Evolutionary conservation across 2,329 filamentous ascomycete genomes (phyloP).

Genomic region (Ophiostoma fasciatum): DNA sequence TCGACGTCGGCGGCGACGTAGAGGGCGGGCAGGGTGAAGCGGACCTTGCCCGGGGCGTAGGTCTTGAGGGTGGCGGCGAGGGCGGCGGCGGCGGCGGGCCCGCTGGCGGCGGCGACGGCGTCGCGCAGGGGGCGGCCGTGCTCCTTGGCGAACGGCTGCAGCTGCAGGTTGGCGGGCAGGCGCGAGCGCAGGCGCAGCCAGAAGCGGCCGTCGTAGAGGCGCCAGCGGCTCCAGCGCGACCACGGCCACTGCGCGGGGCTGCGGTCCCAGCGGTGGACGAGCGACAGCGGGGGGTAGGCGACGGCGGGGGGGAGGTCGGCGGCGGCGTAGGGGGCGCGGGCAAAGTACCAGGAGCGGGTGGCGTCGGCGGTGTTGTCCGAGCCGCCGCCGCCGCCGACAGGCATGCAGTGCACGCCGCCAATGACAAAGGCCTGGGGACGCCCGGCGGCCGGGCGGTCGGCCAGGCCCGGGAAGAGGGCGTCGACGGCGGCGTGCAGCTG

Average conservation of each 20-base stretch:
- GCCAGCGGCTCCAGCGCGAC: conserved; percentile 20
- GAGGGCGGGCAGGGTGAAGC: conserved; percentile 40
- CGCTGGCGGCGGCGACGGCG: conserved; percentile 17
- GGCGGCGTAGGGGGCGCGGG: conserved; percentile 16
- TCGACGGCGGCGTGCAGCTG: conserved; percentile 31
- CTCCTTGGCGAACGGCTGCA: conserved; percentile 30
- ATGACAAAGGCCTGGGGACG: conserved; percentile 25
- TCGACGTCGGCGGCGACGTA: conserved; percentile 25
- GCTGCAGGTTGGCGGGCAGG: conserved; percentile 24
- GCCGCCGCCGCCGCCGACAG: conserved; percentile 14
- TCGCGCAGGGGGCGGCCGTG: conserved; percentile 34
- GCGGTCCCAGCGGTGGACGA: conserved; percentile 6
- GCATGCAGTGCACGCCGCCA: conserved; percentile 32
- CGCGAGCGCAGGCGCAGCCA: conserved; percentile 38
- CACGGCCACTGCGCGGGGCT: conserved; percentile 13
- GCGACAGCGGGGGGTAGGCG: conserved; percentile 9
- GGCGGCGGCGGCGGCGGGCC: background rate
- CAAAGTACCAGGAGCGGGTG: conserved; percentile 13
- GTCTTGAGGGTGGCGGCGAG: conserved; percentile 30
- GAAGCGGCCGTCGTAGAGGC: conserved; percentile 45
- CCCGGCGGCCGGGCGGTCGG: conserved; percentile 4
- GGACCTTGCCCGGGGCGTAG: conserved; percentile 40
- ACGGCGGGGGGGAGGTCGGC: conserved; percentile 15
- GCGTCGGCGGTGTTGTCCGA: conserved; percentile 26
- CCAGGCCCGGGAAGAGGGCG: conserved; percentile 33